Conservation (phyloP, 306 rosid genomes). For the Medicago arabica region DNA sequence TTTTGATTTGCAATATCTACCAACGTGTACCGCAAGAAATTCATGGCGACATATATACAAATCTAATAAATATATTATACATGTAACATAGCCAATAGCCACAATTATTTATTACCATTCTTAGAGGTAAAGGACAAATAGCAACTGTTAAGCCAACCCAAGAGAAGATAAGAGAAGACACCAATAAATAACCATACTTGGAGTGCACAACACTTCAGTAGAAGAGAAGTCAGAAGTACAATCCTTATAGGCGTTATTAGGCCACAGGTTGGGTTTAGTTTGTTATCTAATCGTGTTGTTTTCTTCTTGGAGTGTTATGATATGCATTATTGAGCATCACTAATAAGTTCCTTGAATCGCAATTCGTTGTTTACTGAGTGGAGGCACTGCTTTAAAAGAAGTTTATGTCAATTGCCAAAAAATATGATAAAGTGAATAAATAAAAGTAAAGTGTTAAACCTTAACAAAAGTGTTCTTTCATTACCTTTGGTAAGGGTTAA, state of each 20-base stretch:
- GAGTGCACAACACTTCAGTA: constrained; percentile 6
- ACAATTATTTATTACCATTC: not conserved
- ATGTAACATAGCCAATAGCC: constrained; percentile 3
- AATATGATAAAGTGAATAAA: constrained; percentile 17
- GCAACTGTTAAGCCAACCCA: constrained; percentile 8
- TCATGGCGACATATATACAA: constrained; percentile 21
- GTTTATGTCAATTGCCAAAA: constrained; percentile 6
- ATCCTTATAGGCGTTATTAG: not conserved
- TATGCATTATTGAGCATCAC: constrained; percentile 22
- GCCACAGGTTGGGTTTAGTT: not conserved
- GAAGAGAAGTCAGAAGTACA: constrained; percentile 10
- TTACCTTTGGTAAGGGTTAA: not conserved
- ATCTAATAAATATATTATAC: constrained; percentile 8
- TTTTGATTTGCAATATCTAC: constrained; percentile 24
- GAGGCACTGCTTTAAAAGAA: constrained; percentile 13
- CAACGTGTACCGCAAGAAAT: constrained; percentile 44
- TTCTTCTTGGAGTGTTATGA: constrained; percentile 31
- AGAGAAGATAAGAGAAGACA: not conserved
- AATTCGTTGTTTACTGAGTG: constrained; percentile 37
- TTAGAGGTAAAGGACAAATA: constrained; percentile 16
- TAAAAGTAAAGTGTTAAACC: not conserved
- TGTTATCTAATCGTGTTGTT: constrained; percentile 14
- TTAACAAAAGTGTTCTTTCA: not conserved
- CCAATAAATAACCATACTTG: constrained; percentile 9
- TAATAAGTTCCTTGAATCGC: constrained; percentile 39